These are phyloP conservation scores for Didymosphaeria variabile DNA, from an alignment of 2,329 filamentous ascomycete species.

Conservation along the genomic window DNA sequence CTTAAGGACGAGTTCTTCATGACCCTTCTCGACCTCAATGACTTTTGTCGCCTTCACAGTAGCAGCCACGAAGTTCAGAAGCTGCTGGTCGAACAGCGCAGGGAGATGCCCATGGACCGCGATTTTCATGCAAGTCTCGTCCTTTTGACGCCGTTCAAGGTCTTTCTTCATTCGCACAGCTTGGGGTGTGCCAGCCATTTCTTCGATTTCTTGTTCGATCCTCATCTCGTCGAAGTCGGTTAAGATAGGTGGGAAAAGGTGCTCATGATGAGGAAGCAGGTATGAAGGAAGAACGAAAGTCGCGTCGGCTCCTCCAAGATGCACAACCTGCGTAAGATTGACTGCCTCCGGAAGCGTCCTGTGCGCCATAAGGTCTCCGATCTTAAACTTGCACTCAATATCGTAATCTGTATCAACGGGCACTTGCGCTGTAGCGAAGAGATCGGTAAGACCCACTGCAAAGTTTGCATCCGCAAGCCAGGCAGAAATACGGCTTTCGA, in stretches of 20 bases:
- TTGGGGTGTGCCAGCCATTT: constrained; percentile 57
- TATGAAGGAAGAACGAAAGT: constrained; percentile 59
- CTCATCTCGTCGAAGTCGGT: constrained; percentile 45
- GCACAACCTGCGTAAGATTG: constrained; percentile 59
- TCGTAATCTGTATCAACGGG: constrained; percentile 60
- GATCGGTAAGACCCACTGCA: constrained; percentile 57
- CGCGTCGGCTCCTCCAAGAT: constrained; percentile 61
- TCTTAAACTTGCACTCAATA: constrained; percentile 56
- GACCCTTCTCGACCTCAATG: constrained; percentile 61
- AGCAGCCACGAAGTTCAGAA: constrained; percentile 64
- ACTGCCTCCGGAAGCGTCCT: constrained; percentile 55
- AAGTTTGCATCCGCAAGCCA: constrained; percentile 65
- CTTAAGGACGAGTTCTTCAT: constrained; percentile 43
- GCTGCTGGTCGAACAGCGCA: constrained; percentile 59
- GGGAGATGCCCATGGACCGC: constrained; percentile 60
- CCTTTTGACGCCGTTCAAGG: constrained; percentile 54
- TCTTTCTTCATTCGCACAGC: constrained; percentile 52
- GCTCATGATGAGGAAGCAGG: constrained; percentile 64
- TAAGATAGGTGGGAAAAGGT: constrained; percentile 57
- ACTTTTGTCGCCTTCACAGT: constrained; percentile 67
- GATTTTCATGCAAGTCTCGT: constrained; percentile 60
- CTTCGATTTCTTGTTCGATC: constrained; percentile 50
- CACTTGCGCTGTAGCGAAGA: constrained; percentile 58
- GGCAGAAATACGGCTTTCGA: constrained; percentile 57
- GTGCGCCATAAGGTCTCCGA: constrained; percentile 61